A percentile compares a stretch with the other conserved stretches of the same genome.
phyloP scores from a whole-genome alignment of 164 flowering plant genomes.

The Vitis cinerea region DNA sequence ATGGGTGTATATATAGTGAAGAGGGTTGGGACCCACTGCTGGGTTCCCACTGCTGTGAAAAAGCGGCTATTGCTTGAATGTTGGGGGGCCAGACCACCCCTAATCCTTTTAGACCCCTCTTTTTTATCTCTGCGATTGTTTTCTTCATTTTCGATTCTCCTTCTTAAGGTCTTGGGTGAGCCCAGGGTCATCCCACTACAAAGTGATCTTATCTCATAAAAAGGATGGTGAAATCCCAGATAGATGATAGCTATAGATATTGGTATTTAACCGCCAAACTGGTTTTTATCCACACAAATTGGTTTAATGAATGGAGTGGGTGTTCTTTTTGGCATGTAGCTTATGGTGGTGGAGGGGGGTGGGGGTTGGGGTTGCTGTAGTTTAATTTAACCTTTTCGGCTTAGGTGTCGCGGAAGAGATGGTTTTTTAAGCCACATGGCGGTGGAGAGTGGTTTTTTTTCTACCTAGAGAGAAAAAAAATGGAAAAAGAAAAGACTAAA shows the following conservation, averaged over 20 bases:
- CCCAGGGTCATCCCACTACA: too few species aligned
- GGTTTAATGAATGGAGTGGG: conserved; percentile 2
- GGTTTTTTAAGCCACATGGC: conserved; percentile 3
- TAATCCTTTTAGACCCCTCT: background rate
- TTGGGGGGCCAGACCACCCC: conserved; percentile 11
- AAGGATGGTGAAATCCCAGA: background rate
- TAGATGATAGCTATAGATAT: background rate
- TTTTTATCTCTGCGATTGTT: background rate
- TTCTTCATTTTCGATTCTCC: background rate
- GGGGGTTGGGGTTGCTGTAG: conserved; percentile 3
- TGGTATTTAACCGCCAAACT: conserved; percentile 6
- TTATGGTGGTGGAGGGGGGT: background rate
- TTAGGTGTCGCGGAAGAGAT: conserved; percentile 7
- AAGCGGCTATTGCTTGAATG: conserved; percentile 1
- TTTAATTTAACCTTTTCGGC: background rate
- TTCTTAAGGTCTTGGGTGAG: too few species aligned
- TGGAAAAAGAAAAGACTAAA: background rate
- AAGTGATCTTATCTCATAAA: background rate
- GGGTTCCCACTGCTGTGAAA: background rate
- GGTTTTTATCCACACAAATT: background rate
- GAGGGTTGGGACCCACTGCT: conserved; percentile 17
- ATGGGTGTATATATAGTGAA: conserved; percentile 35
- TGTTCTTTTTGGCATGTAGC: conserved; percentile 6
- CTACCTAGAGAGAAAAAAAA: too few species aligned
- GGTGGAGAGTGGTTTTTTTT: too few species aligned